Base-by-base conservation (phyloP, 306 rosid genomes). In the Alnus rubra region DNA sequence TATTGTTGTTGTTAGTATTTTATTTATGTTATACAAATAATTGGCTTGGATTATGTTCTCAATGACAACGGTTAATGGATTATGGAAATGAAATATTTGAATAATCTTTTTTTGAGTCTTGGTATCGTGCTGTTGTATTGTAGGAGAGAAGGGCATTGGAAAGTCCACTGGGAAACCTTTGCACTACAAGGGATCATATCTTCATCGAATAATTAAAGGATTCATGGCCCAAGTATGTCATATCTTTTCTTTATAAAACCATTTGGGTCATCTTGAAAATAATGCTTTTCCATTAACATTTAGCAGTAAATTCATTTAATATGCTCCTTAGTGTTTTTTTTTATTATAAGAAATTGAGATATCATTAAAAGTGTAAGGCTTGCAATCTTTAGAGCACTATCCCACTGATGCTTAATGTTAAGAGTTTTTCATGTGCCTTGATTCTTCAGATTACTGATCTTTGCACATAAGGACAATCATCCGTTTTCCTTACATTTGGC, bases 181-280 rank as follows among this genome's bases (percentile, higher is more conserved):
- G 82, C 97, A 93, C 83, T 96, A 74, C 84, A 90, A 89, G 84
- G 99, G 97, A 62, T 85, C 99, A 16, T 68, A 69, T 55, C 89
- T 96, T 77, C 99, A 96, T 85, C 94, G 98, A 65, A 85, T 96
- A 77, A 93, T 96, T 75, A 88, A 86, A 88, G 99, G 96, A 76
- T 96, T 93, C 74, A 96, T 96, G 98, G 97, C 98, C 80, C 99
- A 96, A 80, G 99, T 96, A 90, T 80, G 98, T 84, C 76, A 6
- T 55, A 39, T 78, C 76, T 69, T 37, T 59, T 69, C 58, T 16
- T 74, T 64, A 59, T 12, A 35, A 12, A 18, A 16, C 74, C 10
- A 70, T 47, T 62, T 69, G n/a, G 10, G 15, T 50, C 11, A 28
- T 77, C 63, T 58, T 55, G 35, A 33, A n/a, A 39, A 12, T 71